phyloP scores from a whole-genome alignment of 225 moss, liverwort and hornwort genomes.

The Sphagnum tenellum region DNA sequence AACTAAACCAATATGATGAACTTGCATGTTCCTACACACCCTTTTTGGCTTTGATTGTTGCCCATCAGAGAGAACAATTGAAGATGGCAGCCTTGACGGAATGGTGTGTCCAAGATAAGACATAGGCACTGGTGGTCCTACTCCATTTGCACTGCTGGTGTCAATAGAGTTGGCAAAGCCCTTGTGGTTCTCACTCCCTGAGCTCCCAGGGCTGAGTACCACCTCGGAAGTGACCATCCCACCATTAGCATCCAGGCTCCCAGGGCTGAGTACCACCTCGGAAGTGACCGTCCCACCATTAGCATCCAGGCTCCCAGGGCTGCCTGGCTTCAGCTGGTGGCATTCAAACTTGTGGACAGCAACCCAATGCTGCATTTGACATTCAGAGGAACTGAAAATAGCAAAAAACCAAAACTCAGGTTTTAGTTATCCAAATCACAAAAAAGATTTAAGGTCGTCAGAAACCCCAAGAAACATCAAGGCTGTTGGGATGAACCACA shows the following conservation, averaged over 20 bases:
- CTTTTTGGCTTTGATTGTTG: constrained; percentile 18
- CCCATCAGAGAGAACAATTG: constrained; percentile 48
- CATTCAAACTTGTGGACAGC: constrained; percentile 69
- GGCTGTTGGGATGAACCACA: too few species aligned
- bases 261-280: constrained; percentile 34
- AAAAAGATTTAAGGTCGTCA: too few species aligned
- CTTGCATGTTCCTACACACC: constrained; percentile 29
- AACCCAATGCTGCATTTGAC: constrained; percentile 78
- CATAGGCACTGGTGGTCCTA: constrained; percentile 3
- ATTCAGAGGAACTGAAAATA: constrained; percentile 46
- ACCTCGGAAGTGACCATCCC: constrained; percentile 47
- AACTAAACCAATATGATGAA: constrained; percentile 1
- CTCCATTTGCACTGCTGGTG: constrained; percentile 9
- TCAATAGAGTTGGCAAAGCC: constrained; percentile 16
- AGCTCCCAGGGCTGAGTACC: constrained; percentile 49
- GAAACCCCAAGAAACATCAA: too few species aligned
- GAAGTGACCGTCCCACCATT: constrained; percentile 35
- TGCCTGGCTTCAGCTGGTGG: constrained; percentile 40
- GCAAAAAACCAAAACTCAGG: too few species aligned
- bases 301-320: constrained; percentile 44
- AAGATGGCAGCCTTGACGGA: constrained; percentile 26
- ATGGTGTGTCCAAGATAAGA: constrained; percentile 20
- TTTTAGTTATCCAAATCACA: too few species aligned
- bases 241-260: constrained; percentile 41
- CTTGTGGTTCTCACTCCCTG: constrained; percentile 30